Evolutionary conservation across 441 rosid genomes (phyloP), one percentile per base, ranked within the genome.

Genomic region (Eruca vesicaria): DNA sequence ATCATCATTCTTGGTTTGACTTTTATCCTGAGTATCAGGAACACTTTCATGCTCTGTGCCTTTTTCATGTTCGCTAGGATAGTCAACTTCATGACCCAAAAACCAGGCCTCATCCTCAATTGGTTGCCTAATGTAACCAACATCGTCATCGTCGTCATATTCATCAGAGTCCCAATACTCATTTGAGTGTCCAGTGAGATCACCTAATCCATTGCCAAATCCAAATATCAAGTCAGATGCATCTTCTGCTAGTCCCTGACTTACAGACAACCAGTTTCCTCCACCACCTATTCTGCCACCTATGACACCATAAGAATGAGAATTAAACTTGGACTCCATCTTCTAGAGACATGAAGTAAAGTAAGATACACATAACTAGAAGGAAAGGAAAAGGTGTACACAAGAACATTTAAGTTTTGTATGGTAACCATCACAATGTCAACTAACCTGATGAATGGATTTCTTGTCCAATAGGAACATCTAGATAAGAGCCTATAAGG

Each of bases 101-200:
- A 94, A 94, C 97, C 96, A 94, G 28, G 93, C 78, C 84, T 94
- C 98, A 63, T 92, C 98, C 81, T 90, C 97, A 29, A 94, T 89
- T 18, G 97, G 93, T 64, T 92, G 98, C 83, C 98, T 90, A 84
- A 82, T 87, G 85, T 94, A 94, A 26, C 98, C 98, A 84, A 89
- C 93, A 76, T 94, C 98, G 33, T 92, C 97, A 32, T 94, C 95
- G 2, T 94, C 95, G 2, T 94, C 98, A 72, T 94, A 94, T 72
- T 90, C 97, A 76, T 94, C 98, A 60, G 98, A 94, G 80, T 94
- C 97, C 98, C 98, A 94, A 78, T 89, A 94, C 65, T 91, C 97
- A 70, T 94, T 88, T 28, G 93, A 88, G 70, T 88, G 90, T 72
- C 90, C 97, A 75, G 86, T 71, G 38, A 91, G 85, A 82, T 90